Conservation (phyloP, 805 yeast genomes). For the Candida tammaniensis region DNA sequence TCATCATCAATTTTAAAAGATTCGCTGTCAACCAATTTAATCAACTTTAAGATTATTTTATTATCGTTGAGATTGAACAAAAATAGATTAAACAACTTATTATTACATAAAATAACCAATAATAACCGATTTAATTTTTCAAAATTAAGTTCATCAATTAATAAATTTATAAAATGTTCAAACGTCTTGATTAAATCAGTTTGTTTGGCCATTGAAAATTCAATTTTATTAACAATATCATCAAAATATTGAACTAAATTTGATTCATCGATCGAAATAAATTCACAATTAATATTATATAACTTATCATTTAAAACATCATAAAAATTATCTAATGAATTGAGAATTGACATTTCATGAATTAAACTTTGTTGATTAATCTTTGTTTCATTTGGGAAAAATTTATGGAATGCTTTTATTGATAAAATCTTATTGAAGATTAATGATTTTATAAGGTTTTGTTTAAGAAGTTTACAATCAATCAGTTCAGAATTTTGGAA, state of each 20-base stretch:
- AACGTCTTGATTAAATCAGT: constrained; percentile 21
- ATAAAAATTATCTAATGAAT: constrained; percentile 19
- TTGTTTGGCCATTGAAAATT: constrained; percentile 22
- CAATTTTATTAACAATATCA: constrained; percentile 19
- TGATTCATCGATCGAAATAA: constrained; percentile 40
- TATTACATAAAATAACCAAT: constrained; percentile 46
- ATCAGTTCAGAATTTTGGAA: not conserved
- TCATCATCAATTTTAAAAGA: constrained; percentile 40
- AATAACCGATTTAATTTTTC: constrained; percentile 45
- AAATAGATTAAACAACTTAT: constrained; percentile 35
- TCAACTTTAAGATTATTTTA: constrained; percentile 40
- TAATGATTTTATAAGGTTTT: constrained; percentile 28
- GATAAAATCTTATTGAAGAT: constrained; percentile 27
- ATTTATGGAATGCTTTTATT: constrained; percentile 20
- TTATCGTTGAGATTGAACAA: constrained; percentile 43
- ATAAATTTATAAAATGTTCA: constrained; percentile 19
- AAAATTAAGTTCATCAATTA: constrained; percentile 24
- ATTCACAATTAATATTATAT: constrained; percentile 33
- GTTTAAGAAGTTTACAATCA: constrained; percentile 14
- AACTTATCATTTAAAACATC: constrained; percentile 30
- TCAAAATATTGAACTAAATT: constrained; percentile 28
- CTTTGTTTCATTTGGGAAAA: constrained; percentile 28
- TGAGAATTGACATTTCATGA: constrained; percentile 26
- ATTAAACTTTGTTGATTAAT: constrained; percentile 21
- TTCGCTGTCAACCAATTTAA: constrained; percentile 49